Base-by-base conservation (phyloP, 1,139 yeast genomes). In the Kodamaea sp. region DNA sequence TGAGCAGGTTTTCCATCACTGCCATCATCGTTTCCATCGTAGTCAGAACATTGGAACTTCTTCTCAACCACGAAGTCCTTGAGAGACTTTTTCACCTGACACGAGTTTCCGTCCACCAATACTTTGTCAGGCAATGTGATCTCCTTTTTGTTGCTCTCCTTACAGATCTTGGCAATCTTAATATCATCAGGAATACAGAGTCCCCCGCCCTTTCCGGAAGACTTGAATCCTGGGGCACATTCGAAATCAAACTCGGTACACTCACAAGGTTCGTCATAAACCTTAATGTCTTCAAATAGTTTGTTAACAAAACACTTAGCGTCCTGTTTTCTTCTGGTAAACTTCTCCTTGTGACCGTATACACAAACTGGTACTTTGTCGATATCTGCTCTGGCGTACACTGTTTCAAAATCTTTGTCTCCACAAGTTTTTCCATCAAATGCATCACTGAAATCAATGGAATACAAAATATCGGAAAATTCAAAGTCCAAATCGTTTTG, bases 201-300 rank as follows among this genome's bases (percentile, higher is more conserved):
- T 6, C 59, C 59, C 1, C 44, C 48, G 3, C 70, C 74, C 28
- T 70, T 61, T 0, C 61, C 63, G 31, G 70, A 63, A 22, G 48
- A 54, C 15, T 39, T 47, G 50, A 83, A 86, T 4, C 83, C 86
- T 25, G 59, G 65, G 4, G 73, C 73, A 60, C 97, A 89, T 56
- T 89, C 96, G 48, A 74, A 83, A 55, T 89, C 96, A 5, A 45
- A 50, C 10, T 63, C 74, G 0, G 77, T 58, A 63, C 97, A 89
- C 9, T 66, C 63, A 60, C 97, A 89, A 8, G 77, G 64, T 33
- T 75, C 81, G 37, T 76, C 80, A 21, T 61, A 58, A 5, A 75
- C 67, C 34, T 69, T 65, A 24, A 83, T 66, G 47, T 86, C 92
- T 28, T 75, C 75, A 49, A 72, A 83, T 5, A 74, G 57, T 33